These are phyloP conservation scores for Candida maesae DNA, from an alignment of 805 yeast genomes.

Conservation along the genomic window DNA sequence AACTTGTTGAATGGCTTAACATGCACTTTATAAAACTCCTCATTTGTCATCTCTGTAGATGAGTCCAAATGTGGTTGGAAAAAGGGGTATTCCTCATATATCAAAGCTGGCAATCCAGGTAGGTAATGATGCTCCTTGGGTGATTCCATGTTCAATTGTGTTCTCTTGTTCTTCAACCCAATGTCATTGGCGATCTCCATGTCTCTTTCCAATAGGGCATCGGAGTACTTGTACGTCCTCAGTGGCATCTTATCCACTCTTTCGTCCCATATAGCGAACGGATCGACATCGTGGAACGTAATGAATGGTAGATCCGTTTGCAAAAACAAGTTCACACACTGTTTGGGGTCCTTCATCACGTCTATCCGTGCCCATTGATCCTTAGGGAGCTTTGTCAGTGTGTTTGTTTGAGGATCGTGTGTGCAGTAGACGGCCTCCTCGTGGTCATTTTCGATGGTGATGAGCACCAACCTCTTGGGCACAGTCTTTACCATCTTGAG, in stretches of 20 bases:
- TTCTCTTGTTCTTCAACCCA: constrained; percentile 17
- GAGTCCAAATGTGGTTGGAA: constrained; percentile 18
- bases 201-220: constrained; percentile 24
- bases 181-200: constrained; percentile 17
- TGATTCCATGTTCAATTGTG: constrained; percentile 10
- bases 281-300: constrained; percentile 19
- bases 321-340: constrained; percentile 15
- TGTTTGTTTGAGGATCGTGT: constrained; percentile 7
- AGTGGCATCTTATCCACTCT: constrained; percentile 5
- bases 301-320: constrained; percentile 23
- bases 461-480: constrained; percentile 13
- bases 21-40: constrained; percentile 12
- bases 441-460: constrained; percentile 8
- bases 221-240: constrained; percentile 11
- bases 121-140: constrained; percentile 18
- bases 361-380: not conserved
- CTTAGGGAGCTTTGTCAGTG: constrained; percentile 10
- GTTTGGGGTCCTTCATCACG: constrained; percentile 1
- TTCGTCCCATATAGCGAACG: constrained; percentile 19
- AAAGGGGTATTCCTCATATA: constrained; percentile 25
- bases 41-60: constrained; percentile 17
- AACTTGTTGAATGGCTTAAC: constrained; percentile 14
- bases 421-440: constrained; percentile 11
- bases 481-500: not conserved
- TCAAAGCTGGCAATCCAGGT: constrained; percentile 22